Base-by-base conservation (phyloP, 768 basidiomycete species). In the Tylopilus sp. region DNA sequence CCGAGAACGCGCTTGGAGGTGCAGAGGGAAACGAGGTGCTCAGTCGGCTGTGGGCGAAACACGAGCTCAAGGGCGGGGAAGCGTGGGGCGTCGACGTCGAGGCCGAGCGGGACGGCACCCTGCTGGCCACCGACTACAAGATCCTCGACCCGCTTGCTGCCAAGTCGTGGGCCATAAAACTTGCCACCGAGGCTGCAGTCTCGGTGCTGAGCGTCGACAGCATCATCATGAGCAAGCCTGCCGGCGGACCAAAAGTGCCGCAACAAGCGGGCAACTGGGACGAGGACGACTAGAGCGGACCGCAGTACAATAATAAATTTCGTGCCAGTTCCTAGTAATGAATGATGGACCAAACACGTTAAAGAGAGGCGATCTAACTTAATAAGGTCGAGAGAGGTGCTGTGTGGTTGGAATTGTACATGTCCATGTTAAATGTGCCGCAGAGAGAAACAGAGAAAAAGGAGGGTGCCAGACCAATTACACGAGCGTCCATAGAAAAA, bases 201-300 rank as follows among this genome's bases (percentile, higher is more conserved):
- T 86, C 91, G 0, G 90, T 97, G 28, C 82, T 99, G 50, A 89
- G 87, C 56, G 97, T 99, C 8, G 97, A 99, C 72, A 92, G 90
- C 65, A 98, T 98, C 68, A 97, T 98, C 75, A 93, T 95, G 84
- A 91, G 89, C 74, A 92, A 92, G 66, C 88, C 89, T n/a, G 89
- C 90, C 0, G 89, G 90, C 28, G 89, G 90, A 45, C 90, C 89
- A 44, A 92, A 91, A 68, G 76, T 92, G 45, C 90, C 90, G 48
- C 89, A 93, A 64, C 91, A 92, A 68, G 78, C 86, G 34, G 84
- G 89, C 7, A 89, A 90, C 67, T 92, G 90, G 90, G 91, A 92
- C 59, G 86, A 86, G 24, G 89, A 68, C 29, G 66, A 92, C 68
- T 74, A 71, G 61, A 52, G 26, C 38, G 22, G 52, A 56, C 45